Base-by-base conservation (phyloP, 23 red algal species). In the Rhodosorus marinus region DNA sequence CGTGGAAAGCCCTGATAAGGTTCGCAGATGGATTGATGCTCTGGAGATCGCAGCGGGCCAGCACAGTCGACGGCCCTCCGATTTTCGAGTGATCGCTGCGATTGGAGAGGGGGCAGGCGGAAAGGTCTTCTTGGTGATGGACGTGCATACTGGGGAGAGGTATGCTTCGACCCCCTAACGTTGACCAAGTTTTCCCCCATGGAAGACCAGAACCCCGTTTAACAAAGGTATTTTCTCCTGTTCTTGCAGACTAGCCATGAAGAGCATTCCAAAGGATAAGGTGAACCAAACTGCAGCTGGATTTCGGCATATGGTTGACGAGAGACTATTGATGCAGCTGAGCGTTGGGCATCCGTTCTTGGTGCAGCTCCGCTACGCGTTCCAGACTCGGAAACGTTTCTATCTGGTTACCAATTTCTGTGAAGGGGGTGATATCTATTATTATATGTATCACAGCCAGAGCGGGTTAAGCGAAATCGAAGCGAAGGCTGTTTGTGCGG, bases 321-420 rank as follows among this genome's bases (percentile, higher is more conserved):
- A 92, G 45, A 64, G 83, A n/a, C 56, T 92, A 24, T 58, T 69
- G 9, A 46, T 92, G 31, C 52, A 92, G 60, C 67, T 80, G 72
- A 64, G 69, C 14, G 72, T 59, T 9, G 68, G 65, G 1, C 78
- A 85, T 55, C 83, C 72, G 1, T 80, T 80, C 52, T 75, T 92
- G 57, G 57, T 69, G 17, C 64, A 71, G 20, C 29, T 92, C 20
- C 33, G 66, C 19, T 80, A 73, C 36, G 83, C 83, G 24, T 92
- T 92, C 48, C 83, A 92, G 49, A 80, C 83, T 3, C 58, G 68
- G 24, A 58, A 54, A 15, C 67, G 54, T 31, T 54, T 92, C 6
- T 92, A 92, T 66, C 45, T 92, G 5, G 72, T 67, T 26, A 79
- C 73, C 43, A 69, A 79, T 20, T 92, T 92, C 62, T 92, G 76